phyloP scores from a whole-genome alignment of 2,329 filamentous ascomycete genomes.

The Talaromyces sp. region DNA sequence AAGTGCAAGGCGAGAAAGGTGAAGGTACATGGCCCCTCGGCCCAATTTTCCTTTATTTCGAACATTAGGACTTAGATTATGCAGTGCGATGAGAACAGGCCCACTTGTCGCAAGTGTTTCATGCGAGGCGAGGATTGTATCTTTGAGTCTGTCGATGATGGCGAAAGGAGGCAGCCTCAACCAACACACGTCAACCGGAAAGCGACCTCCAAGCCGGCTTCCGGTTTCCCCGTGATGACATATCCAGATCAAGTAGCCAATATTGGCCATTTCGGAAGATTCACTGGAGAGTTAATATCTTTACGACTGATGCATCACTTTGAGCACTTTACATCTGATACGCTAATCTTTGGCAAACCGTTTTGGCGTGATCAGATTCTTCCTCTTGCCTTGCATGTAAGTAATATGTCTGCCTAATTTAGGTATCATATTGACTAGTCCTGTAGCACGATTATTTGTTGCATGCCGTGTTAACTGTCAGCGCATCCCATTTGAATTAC shows the following conservation, averaged over 20 bases:
- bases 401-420: background rate
- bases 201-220: too few relatives aligned
- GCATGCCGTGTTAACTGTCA: constrained; percentile 8
- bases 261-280: background rate
- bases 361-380: constrained; percentile 7
- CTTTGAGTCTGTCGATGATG: background rate
- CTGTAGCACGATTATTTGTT: background rate
- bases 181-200: too few relatives aligned
- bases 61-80: background rate
- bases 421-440: background rate
- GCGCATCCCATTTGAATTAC: background rate
- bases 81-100: constrained; percentile 4
- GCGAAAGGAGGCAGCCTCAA: too few relatives aligned
- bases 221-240: background rate
- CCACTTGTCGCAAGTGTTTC: constrained; percentile 1
- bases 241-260: background rate
- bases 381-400: constrained; percentile 9
- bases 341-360: background rate
- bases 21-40: background rate
- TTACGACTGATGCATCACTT: constrained; percentile 7
- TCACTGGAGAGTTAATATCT: background rate
- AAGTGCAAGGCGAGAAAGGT: constrained; percentile 9
- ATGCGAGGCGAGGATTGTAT: constrained; percentile 3
- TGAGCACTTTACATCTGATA: constrained; percentile 7
- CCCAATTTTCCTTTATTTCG: too few relatives aligned